Evolutionary conservation across 2,329 filamentous ascomycete genomes (phyloP).

Genomic region (Hypoxylon rubiginosum): DNA sequence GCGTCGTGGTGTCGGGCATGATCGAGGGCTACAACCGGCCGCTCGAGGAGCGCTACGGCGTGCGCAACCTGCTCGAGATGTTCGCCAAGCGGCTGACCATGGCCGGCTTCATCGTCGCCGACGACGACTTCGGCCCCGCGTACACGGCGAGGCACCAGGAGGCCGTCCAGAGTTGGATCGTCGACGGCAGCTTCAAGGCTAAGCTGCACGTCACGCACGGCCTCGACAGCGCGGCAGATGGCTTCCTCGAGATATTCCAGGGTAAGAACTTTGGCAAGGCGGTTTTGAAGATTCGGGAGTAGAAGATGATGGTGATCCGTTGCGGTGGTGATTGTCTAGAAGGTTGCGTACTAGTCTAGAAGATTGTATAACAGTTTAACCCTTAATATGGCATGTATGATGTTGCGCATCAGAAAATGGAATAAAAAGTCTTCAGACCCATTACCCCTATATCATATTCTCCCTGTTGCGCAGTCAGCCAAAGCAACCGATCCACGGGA

Average conservation of each 20-base stretch:
- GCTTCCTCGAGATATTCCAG: conserved; percentile 73
- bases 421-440: no score
- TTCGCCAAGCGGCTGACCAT: conserved; percentile 64
- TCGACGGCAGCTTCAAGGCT: conserved; percentile 77
- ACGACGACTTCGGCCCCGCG: conserved; percentile 59
- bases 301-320: neutral
- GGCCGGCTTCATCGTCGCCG: conserved; percentile 79
- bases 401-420: no score
- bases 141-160: conserved; percentile 65
- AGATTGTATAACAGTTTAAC: no score
- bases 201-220: conserved; percentile 53
- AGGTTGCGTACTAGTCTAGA: no score
- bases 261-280: conserved; percentile 77
- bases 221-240: conserved; percentile 73
- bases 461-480: no score
- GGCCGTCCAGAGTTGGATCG: conserved; percentile 74
- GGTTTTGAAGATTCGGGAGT: conserved; percentile 63
- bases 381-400: no score
- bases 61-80: conserved; percentile 43
- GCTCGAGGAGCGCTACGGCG: conserved; percentile 64
- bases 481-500: no score
- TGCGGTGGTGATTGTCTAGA: no score
- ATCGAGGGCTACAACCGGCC: conserved; percentile 77
- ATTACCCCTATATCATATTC: no score
- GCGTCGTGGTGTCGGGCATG: conserved; percentile 77